These are phyloP conservation scores for Mucor velutinosus DNA, from an alignment of 371 early-diverging fungal species.

Conservation along the genomic window DNA sequence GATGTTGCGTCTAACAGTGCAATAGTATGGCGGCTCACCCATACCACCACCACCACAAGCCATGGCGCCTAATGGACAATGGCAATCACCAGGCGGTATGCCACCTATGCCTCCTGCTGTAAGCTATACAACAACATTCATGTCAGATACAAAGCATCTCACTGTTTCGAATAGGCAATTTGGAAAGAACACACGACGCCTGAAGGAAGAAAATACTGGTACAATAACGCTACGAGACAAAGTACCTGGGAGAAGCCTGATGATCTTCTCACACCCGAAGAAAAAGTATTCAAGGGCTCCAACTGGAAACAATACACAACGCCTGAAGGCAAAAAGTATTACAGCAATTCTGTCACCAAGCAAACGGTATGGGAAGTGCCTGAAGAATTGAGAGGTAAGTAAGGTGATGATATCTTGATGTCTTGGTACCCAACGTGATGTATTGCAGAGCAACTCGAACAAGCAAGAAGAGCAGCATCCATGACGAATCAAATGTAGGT, in stretches of 20 bases:
- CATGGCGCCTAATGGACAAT: constrained; percentile 19
- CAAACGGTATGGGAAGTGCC: constrained; percentile 89
- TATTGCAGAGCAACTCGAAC: constrained; percentile 36
- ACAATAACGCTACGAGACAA: constrained; percentile 75
- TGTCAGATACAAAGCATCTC: neutral
- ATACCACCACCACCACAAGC: constrained; percentile 7
- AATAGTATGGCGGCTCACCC: constrained; percentile 4
- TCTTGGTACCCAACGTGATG: neutral
- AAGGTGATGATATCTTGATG: neutral
- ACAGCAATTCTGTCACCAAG: constrained; percentile 82
- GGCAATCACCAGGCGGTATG: constrained; percentile 27
- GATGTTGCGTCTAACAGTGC: neutral
- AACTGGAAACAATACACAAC: constrained; percentile 90
- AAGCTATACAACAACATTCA: neutral
- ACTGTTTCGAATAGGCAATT: constrained; percentile 18
- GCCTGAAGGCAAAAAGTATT: constrained; percentile 87
- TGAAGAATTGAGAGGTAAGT: constrained; percentile 67
- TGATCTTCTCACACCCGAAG: constrained; percentile 83
- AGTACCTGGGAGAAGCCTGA: constrained; percentile 96
- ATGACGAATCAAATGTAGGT: constrained; percentile 26
- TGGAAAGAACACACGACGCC: constrained; percentile 83
- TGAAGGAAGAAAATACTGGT: constrained; percentile 88
- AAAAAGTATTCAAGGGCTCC: constrained; percentile 70
- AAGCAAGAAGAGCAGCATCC: constrained; percentile 34
- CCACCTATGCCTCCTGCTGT: constrained; percentile 18